Conservation (phyloP, 2,329 filamentous ascomycete species). For the Cryphonectria japonica region DNA sequence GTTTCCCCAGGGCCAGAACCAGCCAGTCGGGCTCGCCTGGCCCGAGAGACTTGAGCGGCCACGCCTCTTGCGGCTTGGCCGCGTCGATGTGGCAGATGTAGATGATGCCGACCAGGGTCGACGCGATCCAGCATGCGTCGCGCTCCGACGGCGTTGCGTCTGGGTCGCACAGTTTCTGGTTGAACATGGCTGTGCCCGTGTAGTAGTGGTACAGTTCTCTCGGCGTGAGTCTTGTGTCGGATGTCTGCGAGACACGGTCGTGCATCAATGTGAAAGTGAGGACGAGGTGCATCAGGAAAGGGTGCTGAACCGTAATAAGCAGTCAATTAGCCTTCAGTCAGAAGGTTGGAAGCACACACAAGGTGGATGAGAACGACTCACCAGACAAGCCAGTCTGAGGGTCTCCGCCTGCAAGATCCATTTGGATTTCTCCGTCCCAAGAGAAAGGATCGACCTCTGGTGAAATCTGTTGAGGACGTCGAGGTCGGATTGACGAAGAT, state of each 20-base stretch:
- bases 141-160: constrained; percentile 42
- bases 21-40: constrained; percentile 61
- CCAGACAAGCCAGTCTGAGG: constrained; percentile 44
- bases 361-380: constrained; percentile 33
- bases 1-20: constrained; percentile 59
- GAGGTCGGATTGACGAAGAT: constrained; percentile 40
- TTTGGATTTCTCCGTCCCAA: constrained; percentile 41
- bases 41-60: constrained; percentile 55
- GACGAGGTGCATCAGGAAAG: constrained; percentile 59
- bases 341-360: neutral
- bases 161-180: constrained; percentile 44
- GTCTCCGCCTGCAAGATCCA: constrained; percentile 42
- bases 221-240: constrained; percentile 30
- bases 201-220: constrained; percentile 52
- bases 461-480: constrained; percentile 47
- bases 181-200: constrained; percentile 52
- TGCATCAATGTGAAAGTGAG: constrained; percentile 58
- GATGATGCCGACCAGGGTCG: constrained; percentile 50
- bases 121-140: constrained; percentile 53
- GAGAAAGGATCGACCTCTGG: constrained; percentile 45
- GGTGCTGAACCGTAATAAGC: constrained; percentile 40
- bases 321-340: neutral
- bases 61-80: constrained; percentile 49
- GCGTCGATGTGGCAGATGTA: constrained; percentile 51
- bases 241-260: constrained; percentile 47